Conservation (phyloP, 257 asterid genomes). For the Phtheirospermum japonicum region DNA sequence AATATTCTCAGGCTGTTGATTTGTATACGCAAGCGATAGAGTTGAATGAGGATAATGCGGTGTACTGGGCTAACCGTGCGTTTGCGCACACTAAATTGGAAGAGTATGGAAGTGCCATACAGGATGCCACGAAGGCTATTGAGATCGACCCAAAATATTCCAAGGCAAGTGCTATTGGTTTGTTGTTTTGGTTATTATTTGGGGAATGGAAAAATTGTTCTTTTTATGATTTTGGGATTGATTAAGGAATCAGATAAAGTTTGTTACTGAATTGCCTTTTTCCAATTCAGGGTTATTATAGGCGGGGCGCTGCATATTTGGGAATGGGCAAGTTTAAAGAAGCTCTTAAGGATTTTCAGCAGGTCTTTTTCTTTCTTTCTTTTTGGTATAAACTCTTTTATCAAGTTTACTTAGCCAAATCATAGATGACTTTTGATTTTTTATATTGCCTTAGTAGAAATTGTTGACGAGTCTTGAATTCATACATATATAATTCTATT, state of each 20-base stretch:
- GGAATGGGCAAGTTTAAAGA: slow-evolving; percentile 97
- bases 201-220: slow-evolving; percentile 1
- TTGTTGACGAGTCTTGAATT: not conserved
- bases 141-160: slow-evolving; percentile 88
- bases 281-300: slow-evolving; percentile 75
- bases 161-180: slow-evolving; percentile 45
- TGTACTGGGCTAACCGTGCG: slow-evolving; percentile 97
- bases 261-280: slow-evolving; percentile 21
- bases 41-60: slow-evolving; percentile 62
- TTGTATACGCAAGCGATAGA: slow-evolving; percentile 89
- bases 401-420: not conserved
- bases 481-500: not conserved
- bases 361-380: slow-evolving; percentile 46
- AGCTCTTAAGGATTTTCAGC: slow-evolving; percentile 93
- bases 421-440: not conserved
- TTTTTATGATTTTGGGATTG: slow-evolving; percentile 16
- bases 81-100: slow-evolving; percentile 93
- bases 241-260: slow-evolving; percentile 13
- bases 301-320: slow-evolving; percentile 93
- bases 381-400: not conserved
- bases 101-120: slow-evolving; percentile 97
- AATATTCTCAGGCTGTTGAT: slow-evolving; percentile 90
- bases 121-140: slow-evolving; percentile 80
- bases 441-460: slow-evolving; percentile 5
- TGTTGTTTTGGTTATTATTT: slow-evolving; percentile 2